Evolutionary conservation across 768 basidiomycete genomes (phyloP).

Genomic region (Polyporus arcularius): DNA sequence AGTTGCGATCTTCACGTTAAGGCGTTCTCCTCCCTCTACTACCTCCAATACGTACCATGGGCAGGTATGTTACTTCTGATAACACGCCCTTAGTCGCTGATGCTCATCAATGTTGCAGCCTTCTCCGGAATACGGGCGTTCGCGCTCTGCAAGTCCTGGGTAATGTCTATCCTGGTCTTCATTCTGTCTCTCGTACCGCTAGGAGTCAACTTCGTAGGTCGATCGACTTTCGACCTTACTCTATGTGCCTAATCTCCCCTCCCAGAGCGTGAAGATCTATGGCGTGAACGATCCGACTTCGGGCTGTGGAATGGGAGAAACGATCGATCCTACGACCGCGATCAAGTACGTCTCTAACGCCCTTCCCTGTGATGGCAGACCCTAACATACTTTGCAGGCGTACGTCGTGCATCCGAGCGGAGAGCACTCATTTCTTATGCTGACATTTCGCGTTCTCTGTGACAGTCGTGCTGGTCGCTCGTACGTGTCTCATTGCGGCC

Average conservation of each 20-base stretch:
- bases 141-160: not conserved
- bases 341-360: no score
- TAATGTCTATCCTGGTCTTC: not conserved
- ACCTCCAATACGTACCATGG: conserved; percentile 1
- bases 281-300: not conserved
- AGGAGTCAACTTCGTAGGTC: conserved; percentile 1
- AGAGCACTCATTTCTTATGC: not conserved
- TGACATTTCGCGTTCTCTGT: not conserved
- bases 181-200: not conserved
- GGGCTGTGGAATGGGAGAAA: not conserved
- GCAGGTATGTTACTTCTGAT: not conserved
- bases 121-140: conserved; percentile 6
- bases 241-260: not conserved
- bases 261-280: not conserved
- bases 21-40: not conserved
- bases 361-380: no score
- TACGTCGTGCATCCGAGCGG: not conserved
- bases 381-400: not conserved
- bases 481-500: not conserved
- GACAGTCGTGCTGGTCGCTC: not conserved
- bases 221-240: no score
- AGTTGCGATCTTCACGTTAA: not conserved
- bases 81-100: not conserved
- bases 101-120: not conserved
- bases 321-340: no score